phyloP scores from a whole-genome alignment of 441 rosid species.

The Erodium chrysanthum region DNA sequence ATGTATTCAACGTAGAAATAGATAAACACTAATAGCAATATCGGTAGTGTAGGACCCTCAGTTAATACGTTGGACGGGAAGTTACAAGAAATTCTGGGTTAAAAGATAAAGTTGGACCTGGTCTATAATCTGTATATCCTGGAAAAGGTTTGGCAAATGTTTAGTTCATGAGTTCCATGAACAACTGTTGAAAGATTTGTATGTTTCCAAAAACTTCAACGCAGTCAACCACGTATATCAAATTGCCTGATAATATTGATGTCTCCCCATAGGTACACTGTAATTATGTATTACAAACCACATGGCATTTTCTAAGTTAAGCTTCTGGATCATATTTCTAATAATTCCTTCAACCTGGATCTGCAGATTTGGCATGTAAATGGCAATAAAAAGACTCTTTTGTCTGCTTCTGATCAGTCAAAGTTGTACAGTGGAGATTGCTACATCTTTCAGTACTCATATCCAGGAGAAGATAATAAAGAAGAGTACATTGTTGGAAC shows the following conservation, averaged over 20 bases:
- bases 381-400: conserved; percentile 69
- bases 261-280: background rate
- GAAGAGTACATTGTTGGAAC: conserved; percentile 78
- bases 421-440: conserved; percentile 96
- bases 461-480: conserved; percentile 86
- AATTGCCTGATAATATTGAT: background rate
- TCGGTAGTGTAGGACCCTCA: background rate
- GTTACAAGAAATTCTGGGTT: background rate
- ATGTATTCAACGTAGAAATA: background rate
- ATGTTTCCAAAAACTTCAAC: background rate
- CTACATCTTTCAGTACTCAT: conserved; percentile 78
- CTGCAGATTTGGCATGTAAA: conserved; percentile 78
- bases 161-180: background rate
- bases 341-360: conserved; percentile 11
- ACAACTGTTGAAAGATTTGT: background rate
- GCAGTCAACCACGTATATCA: background rate
- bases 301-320: conserved; percentile 11
- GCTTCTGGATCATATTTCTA: background rate
- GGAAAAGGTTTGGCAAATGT: background rate
- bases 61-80: background rate
- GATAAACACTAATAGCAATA: background rate
- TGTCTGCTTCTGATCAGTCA: conserved; percentile 75
- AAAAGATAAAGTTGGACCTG: background rate
- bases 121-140: background rate
- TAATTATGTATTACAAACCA: background rate